Percentiles rank a stretch among this genome's conserved stretches.
Evolutionary conservation across 1,284 basidiomycete genomes (phyloP).

Genomic region (Microbotryomycetes sp.): DNA sequence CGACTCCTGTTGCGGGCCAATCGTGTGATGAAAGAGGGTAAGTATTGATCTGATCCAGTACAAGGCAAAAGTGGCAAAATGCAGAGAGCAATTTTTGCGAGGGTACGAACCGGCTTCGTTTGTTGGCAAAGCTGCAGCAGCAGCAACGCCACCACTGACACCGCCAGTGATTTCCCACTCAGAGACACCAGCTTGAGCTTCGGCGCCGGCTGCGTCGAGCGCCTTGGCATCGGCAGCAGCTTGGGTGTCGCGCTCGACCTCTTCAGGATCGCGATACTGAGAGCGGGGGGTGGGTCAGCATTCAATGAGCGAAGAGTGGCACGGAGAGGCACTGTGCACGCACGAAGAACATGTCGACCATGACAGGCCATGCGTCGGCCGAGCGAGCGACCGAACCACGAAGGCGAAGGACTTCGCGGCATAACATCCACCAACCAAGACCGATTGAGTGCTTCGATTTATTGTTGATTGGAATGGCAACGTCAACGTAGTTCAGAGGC

Average conservation of each 20-base stretch:
- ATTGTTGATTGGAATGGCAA: conserved; percentile 99
- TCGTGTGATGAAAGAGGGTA: background rate
- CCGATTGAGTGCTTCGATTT: conserved; percentile 95
- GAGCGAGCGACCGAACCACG: conserved; percentile 86
- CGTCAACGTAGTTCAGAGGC: conserved; percentile 92
- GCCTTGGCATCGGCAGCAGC: conserved; percentile 68
- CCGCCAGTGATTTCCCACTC: conserved; percentile 40
- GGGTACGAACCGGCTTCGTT: conserved; percentile 29
- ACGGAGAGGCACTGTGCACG: background rate
- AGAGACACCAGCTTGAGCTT: conserved; percentile 47
- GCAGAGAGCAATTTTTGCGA: background rate
- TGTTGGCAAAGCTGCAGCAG: conserved; percentile 38
- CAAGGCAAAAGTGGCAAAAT: background rate
- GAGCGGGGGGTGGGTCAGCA: background rate
- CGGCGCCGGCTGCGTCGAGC: conserved; percentile 39
- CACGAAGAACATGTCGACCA: conserved; percentile 98
- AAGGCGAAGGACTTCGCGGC: conserved; percentile 93
- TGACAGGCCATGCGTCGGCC: conserved; percentile 88
- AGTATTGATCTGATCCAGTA: background rate
- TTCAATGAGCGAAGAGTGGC: background rate
- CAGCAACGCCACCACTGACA: conserved; percentile 42
- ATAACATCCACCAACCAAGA: conserved; percentile 98
- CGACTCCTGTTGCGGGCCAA: background rate
- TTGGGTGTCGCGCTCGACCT: conserved; percentile 95
- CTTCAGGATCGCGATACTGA: conserved; percentile 94